These are phyloP conservation scores for Heliamphora pulchella DNA, from an alignment of 179 eudicot species.

Conservation along the genomic window DNA sequence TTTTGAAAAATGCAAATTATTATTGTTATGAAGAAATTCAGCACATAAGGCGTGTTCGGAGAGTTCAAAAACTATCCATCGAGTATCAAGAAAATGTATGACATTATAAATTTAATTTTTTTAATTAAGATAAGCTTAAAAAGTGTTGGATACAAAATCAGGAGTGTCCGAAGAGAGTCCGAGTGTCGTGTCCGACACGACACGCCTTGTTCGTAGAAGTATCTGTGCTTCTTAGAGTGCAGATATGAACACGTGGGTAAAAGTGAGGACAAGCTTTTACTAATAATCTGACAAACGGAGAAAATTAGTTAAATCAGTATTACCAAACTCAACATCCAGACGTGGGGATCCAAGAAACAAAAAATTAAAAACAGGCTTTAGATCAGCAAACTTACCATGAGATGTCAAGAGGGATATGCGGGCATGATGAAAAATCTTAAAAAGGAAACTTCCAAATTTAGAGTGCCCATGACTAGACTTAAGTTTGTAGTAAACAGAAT, in stretches of 20 bases:
- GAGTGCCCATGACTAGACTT: background rate
- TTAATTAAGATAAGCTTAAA: too few species aligned
- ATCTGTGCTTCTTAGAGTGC: too few species aligned
- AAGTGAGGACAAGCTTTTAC: background rate
- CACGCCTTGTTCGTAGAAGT: too few species aligned
- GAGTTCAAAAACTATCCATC: too few species aligned
- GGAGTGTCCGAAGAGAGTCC: too few species aligned
- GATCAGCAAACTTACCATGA: background rate
- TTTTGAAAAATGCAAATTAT: too few species aligned
- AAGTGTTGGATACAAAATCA: too few species aligned
- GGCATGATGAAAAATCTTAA: background rate
- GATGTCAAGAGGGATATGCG: background rate
- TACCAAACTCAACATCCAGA: background rate
- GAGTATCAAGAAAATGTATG: too few species aligned
- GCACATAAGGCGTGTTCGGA: too few species aligned
- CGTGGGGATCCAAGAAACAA: background rate
- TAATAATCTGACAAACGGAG: background rate
- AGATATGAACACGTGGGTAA: background rate
- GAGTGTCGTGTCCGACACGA: too few species aligned
- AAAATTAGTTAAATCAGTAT: background rate
- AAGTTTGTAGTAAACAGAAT: background rate
- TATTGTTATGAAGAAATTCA: too few species aligned
- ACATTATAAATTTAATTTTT: too few species aligned
- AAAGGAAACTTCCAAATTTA: background rate
- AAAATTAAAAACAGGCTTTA: background rate